Evolutionary conservation across 345 rosid genomes (phyloP), one percentile per base, ranked within the genome.

Genomic region (Lenwebbia sp.): DNA sequence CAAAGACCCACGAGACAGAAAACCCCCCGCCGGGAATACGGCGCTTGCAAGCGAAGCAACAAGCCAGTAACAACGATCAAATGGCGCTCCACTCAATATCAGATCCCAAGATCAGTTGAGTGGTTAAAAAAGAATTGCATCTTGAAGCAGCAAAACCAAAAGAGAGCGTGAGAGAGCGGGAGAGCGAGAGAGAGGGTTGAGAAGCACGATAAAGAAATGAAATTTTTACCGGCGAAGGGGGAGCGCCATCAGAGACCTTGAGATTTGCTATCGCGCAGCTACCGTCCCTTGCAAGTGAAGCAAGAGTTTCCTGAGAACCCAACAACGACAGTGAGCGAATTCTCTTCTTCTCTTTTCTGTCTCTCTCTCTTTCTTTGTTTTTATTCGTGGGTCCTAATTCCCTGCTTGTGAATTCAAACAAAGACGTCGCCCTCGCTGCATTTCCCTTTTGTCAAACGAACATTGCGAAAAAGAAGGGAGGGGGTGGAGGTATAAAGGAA

Each of bases 221-320:
- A 83, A n/a, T 52, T 50, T 33, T 26, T 50, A 57, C 51, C 65
- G 82, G 54, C 47, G 47, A 70, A 70, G 78, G 5, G 90, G 90
- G 91, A 89, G 85, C 85, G 55, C 70, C 84, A 51, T 88, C 52
- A 82, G 89, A 85, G 57, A 60, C 91, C 74, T 75, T 83, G 87
- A 83, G 87, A 81, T 85, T 84, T 62, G 52, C 55, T 28, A 58
- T 30, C 2, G 25, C 86, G 76, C 44, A 78, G 52, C 53, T 5
- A n/a, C 41, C 56, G 84, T 82, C 84, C 33, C 84, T 58, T 55
- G 65, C 41, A 37, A 53, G 28, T 25, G 49, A 52, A 47, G 56
- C 52, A 33, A 41, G 6, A 28, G 37, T 50, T 3, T 14, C 17
- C 30, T 19, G 26, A 70, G 81, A 37, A 70, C 81, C 81, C 81